These are phyloP conservation scores for Geranomyces variabilis DNA, from an alignment of 192 early-diverging fungal genomes.

Conservation along the genomic window DNA sequence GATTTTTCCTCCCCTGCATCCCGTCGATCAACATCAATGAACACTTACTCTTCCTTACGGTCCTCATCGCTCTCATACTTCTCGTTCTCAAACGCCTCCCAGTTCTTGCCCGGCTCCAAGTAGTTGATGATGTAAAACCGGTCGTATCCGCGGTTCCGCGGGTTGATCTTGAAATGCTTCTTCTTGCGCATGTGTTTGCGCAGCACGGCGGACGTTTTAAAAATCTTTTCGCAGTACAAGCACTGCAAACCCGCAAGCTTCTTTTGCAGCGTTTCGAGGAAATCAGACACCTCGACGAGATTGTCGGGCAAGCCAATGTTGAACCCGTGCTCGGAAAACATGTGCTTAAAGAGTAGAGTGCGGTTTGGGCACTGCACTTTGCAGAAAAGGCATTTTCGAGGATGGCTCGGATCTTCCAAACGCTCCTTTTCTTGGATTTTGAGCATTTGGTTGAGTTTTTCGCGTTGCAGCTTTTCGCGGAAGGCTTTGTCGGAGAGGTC, in stretches of 20 bases:
- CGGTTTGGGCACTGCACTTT: conserved; percentile 76
- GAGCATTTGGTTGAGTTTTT: conserved; percentile 74
- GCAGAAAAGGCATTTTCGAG: conserved; percentile 93
- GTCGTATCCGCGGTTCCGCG: conserved; percentile 88
- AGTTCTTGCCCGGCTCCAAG: conserved; percentile 86
- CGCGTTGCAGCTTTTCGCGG: conserved; percentile 71
- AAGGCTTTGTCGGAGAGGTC: conserved; percentile 65
- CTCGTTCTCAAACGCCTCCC: conserved; percentile 86
- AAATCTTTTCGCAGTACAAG: conserved; percentile 93
- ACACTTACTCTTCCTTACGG: conserved; percentile 62
- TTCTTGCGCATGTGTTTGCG: conserved; percentile 98
- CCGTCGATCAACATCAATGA: not conserved
- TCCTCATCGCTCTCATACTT: conserved; percentile 74
- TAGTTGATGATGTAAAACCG: conserved; percentile 95
- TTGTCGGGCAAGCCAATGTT: conserved; percentile 92
- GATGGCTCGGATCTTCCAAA: conserved; percentile 61
- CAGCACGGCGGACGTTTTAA: conserved; percentile 82
- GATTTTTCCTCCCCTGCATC: no score
- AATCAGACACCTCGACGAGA: conserved; percentile 82
- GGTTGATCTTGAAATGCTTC: conserved; percentile 95
- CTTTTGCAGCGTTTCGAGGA: conserved; percentile 72
- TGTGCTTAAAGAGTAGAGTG: conserved; percentile 78
- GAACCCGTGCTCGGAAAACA: conserved; percentile 89
- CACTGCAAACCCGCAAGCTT: conserved; percentile 72
- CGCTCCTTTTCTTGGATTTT: conserved; percentile 74